Evolutionary conservation across 441 rosid species (phyloP), one percentile per base, ranked within the genome.

Genomic region (Arabidopsis hybrid): DNA sequence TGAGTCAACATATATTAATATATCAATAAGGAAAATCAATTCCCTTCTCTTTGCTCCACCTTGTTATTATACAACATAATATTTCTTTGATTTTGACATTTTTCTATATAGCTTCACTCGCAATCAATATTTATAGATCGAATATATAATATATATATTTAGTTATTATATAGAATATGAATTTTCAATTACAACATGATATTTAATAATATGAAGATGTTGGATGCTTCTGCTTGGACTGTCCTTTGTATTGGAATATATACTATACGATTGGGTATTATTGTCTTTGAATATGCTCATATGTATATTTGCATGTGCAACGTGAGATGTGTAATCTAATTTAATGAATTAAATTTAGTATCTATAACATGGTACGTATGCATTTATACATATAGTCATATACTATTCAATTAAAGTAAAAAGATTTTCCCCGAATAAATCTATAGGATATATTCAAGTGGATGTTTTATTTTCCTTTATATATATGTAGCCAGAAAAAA

Each of bases 141-240:
- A 29, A 45, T 47, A 10, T 47, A 18, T n/a, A 21, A 40, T 49
- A 51, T 31, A 60, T 3, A 67, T 17, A n/a, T 3, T 4, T 29
- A 47, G 11, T 32, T 36, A 42, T 29, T 39, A 36, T 12, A 43
- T 39, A 39, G 12, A 60, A 35, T 39, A 14, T 53, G 29, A 39
- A 64, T 77, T 65, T 31, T 50, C 6, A 58, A 40, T 11, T 40
- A 35, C 58, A 42, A 59, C 50, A 76, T 42, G 72, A 42, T 59
- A n/a, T 47, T 65, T 11, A 77, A 71, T 59, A 50, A 71, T 29
- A 65, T 34, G 57, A 38, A 59, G 36, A 71, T 51, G 58, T 70
- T 70, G 76, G 80, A 71, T 65, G 58, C 31, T 59, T 77, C 68
- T 71, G 76, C 36, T 77, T 77, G 80, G 76, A 77, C 43, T 71